Percentiles rank a stretch among this genome's conserved stretches.
phyloP scores from a whole-genome alignment of 2,329 filamentous ascomycete genomes.

The Curvularia sp. region DNA sequence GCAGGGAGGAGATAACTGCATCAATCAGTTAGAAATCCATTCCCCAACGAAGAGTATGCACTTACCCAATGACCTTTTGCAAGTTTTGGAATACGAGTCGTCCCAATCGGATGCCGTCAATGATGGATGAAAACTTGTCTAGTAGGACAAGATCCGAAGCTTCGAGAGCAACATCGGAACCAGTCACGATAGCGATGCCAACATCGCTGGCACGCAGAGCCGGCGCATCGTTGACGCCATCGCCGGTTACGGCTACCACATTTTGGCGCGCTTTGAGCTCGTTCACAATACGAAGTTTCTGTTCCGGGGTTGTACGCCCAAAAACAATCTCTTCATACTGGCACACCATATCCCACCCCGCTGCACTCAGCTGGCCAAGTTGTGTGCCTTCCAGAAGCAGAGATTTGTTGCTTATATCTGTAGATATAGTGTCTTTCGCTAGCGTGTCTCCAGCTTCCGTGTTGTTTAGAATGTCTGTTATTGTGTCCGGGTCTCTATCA shows the following conservation, averaged over 20 bases:
- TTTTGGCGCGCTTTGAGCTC: conserved; percentile 2
- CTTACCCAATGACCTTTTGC: conserved; percentile 1
- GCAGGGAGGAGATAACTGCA: neutral
- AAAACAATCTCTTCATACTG: conserved; percentile 2
- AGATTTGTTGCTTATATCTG: neutral
- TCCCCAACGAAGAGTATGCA: no score
- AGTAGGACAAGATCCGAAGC: neutral
- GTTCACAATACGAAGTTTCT: conserved; percentile 1
- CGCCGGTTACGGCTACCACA: conserved; percentile 1
- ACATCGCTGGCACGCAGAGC: conserved; percentile 1
- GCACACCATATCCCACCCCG: conserved; percentile 1
- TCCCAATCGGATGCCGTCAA: conserved; percentile 1
- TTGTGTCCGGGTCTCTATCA: neutral
- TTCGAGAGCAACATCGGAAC: conserved; percentile 2
- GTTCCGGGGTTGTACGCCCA: neutral
- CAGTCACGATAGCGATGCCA: neutral
- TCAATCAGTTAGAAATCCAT: neutral
- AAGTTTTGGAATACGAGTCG: conserved; percentile 1
- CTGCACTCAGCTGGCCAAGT: neutral
- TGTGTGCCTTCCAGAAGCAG: conserved; percentile 2
- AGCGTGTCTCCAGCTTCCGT: neutral
- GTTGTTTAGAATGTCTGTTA: neutral
- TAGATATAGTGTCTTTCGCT: neutral
- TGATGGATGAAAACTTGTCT: conserved; percentile 4
- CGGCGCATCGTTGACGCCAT: conserved; percentile 2